Percentiles rank a stretch among this genome's conserved stretches.
Conservation (phyloP, 139 green algal species). For the Marvania coccoides region DNA sequence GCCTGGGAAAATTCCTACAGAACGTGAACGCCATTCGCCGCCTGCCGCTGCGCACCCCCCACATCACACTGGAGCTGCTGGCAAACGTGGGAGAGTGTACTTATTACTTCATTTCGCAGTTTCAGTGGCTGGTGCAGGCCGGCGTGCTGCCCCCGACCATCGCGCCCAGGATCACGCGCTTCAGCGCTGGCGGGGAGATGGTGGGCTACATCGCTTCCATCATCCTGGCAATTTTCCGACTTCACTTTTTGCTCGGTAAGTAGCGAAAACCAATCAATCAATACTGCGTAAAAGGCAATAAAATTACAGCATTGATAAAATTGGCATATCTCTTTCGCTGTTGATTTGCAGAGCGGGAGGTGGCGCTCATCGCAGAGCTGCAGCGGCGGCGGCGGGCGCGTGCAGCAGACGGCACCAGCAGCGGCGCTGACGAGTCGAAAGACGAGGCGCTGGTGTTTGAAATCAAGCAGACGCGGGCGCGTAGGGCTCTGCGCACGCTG, state of each 20-base stretch:
- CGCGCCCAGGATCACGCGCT: slow-evolving; percentile 30
- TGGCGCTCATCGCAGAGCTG: slow-evolving; percentile 30
- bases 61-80: slow-evolving; percentile 49
- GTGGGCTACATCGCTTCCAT: slow-evolving; percentile 53
- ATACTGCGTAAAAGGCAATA: no score
- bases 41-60: slow-evolving; percentile 16
- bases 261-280: no score
- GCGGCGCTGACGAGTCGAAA: neutral
- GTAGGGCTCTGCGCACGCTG: slow-evolving; percentile 46
- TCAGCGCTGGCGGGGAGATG: slow-evolving; percentile 60
- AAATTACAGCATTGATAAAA: no score
- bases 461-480: slow-evolving; percentile 29
- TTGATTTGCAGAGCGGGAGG: slow-evolving; percentile 52
- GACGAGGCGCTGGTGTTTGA: slow-evolving; percentile 19
- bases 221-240: neutral
- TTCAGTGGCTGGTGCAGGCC: slow-evolving; percentile 75
- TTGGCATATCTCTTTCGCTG: no score
- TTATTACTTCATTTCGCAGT: slow-evolving; percentile 83
- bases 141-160: slow-evolving; percentile 52
- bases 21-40: slow-evolving; percentile 61
- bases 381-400: slow-evolving; percentile 10
- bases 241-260: slow-evolving; percentile 1
- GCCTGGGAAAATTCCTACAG: slow-evolving; percentile 75
- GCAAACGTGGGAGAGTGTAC: slow-evolving; percentile 55
- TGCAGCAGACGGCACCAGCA: neutral